Conservation (phyloP, 225 moss, liverwort and hornwort genomes). For the Antitrichia curtipendula region DNA sequence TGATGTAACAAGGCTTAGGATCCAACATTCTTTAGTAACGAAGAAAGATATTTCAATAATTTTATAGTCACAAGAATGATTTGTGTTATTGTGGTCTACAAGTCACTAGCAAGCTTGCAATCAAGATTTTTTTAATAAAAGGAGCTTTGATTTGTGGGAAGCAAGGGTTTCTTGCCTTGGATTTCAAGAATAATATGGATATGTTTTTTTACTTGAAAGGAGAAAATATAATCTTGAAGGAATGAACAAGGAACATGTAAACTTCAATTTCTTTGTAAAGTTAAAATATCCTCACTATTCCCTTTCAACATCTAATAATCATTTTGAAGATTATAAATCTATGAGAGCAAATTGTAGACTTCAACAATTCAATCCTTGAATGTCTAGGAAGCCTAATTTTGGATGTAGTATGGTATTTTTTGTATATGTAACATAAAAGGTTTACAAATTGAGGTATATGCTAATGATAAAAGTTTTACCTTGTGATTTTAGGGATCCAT, state of each 20-base stretch:
- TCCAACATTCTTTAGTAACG: not conserved
- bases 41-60: not conserved
- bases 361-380: accelerated
- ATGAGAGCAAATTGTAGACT: not conserved
- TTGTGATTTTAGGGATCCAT: accelerated
- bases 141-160: not conserved
- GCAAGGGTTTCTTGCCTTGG: accelerated
- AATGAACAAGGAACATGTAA: not conserved
- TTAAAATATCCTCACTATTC: not conserved
- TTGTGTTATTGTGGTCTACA: too few relatives aligned
- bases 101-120: accelerated
- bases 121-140: not conserved
- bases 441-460: not conserved
- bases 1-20: not conserved
- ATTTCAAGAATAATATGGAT: not conserved
- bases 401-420: accelerated
- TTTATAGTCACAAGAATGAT: not conserved
- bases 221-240: too few relatives aligned
- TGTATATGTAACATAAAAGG: accelerated
- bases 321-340: not conserved
- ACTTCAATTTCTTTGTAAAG: not conserved
- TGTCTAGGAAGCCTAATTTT: not conserved
- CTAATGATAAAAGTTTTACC: not conserved
- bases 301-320: not conserved
- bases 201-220: not conserved